Percentiles rank a stretch among this genome's conserved stretches.
Evolutionary conservation across 1,284 basidiomycete genomes (phyloP).

Genomic region (Amylostereum areolatum): DNA sequence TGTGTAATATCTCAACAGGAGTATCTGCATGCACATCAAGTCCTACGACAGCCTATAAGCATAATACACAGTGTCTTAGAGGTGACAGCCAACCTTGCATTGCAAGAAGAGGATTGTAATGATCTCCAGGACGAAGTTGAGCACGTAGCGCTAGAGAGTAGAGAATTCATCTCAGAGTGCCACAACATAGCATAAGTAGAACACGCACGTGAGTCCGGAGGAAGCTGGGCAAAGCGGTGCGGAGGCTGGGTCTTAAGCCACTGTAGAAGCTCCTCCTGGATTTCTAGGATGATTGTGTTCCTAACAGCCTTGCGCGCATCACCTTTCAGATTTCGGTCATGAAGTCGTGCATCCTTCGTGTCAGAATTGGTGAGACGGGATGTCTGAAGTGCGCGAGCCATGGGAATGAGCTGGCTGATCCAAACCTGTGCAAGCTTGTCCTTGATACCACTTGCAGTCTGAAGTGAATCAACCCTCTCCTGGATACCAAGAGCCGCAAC

Average conservation of each 20-base stretch:
- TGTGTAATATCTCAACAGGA: constrained; percentile 31
- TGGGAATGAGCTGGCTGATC: constrained; percentile 10
- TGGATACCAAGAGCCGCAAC: constrained; percentile 12
- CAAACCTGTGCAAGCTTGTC: background rate
- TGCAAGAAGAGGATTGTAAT: constrained; percentile 2
- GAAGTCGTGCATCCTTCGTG: too few relatives aligned
- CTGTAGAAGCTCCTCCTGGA: too few relatives aligned
- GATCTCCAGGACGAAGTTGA: constrained; percentile 7
- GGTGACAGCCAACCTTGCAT: too few relatives aligned
- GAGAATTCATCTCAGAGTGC: constrained; percentile 11
- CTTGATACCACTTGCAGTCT: background rate
- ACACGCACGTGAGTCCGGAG: too few relatives aligned
- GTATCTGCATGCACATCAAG: constrained; percentile 28
- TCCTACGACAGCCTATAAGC: constrained; percentile 13
- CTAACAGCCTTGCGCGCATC: too few relatives aligned
- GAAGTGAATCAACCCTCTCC: constrained; percentile 4
- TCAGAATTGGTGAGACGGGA: too few relatives aligned
- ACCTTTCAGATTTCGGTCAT: too few relatives aligned
- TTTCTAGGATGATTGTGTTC: too few relatives aligned
- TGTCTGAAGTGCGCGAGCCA: background rate
- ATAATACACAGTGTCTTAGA: too few relatives aligned
- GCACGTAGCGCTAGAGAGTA: background rate
- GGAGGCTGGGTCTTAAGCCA: background rate
- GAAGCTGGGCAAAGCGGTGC: constrained; percentile 6
- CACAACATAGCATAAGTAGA: too few relatives aligned